Percentiles rank a stretch among this genome's conserved stretches.
Evolutionary conservation across 495 filamentous ascomycete species (phyloP).

Genomic region (Cairneyella variabilis): DNA sequence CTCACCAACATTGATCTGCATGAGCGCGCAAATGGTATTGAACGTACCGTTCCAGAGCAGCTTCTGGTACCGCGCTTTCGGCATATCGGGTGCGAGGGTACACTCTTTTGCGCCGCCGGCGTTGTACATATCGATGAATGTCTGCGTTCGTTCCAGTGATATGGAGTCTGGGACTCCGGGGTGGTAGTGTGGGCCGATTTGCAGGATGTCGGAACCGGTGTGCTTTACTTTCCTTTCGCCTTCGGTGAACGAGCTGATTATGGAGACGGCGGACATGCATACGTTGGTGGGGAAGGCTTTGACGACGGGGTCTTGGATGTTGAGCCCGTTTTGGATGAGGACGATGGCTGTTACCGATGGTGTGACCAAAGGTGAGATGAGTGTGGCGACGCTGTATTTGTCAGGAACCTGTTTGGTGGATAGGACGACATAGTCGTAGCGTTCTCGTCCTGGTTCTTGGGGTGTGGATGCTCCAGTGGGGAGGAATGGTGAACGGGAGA

Average conservation of each 20-base stretch:
- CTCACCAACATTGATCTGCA: slow-evolving; percentile 38
- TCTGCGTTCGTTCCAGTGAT: not conserved
- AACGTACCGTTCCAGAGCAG: slow-evolving; percentile 43
- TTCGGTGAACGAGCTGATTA: slow-evolving; percentile 36
- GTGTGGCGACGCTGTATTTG: slow-evolving; percentile 27
- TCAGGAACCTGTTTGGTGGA: slow-evolving; percentile 46
- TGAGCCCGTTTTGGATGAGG: slow-evolving; percentile 59
- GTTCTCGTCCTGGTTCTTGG: not conserved
- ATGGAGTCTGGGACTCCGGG: slow-evolving; percentile 16
- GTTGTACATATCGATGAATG: slow-evolving; percentile 36
- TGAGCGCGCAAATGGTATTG: slow-evolving; percentile 41
- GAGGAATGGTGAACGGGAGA: not conserved
- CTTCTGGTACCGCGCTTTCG: slow-evolving; percentile 41
- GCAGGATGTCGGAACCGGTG: slow-evolving; percentile 31
- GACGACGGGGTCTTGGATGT: slow-evolving; percentile 53
- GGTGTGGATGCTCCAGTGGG: not conserved
- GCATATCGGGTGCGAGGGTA: slow-evolving; percentile 31
- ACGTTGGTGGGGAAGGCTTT: slow-evolving; percentile 44
- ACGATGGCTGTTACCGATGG: slow-evolving; percentile 43
- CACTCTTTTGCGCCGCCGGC: slow-evolving; percentile 28
- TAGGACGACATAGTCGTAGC: slow-evolving; percentile 43
- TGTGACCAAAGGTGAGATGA: slow-evolving; percentile 45
- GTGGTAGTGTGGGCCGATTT: slow-evolving; percentile 40
- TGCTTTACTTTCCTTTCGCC: slow-evolving; percentile 39
- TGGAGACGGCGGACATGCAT: slow-evolving; percentile 45